phyloP scores from a whole-genome alignment of 805 yeast genomes.

The Yamadazyma ubonensis region DNA sequence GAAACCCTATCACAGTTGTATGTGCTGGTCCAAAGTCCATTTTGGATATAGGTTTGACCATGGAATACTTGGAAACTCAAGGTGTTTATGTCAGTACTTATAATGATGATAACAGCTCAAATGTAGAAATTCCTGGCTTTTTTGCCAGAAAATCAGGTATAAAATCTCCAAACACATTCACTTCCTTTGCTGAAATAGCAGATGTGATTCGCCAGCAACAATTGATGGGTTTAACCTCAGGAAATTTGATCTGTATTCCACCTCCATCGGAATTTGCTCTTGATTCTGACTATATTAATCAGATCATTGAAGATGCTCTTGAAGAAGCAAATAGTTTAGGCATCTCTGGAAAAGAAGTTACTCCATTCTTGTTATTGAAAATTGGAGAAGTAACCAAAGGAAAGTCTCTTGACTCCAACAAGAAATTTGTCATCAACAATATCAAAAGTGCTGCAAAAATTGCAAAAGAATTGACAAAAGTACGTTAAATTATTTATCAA shows the following conservation, averaged over 20 bases:
- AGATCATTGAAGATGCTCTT: slow-evolving; percentile 58
- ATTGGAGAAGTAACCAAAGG: slow-evolving; percentile 73
- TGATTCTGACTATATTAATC: slow-evolving; percentile 49
- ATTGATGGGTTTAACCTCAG: slow-evolving; percentile 55
- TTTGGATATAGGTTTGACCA: slow-evolving; percentile 72
- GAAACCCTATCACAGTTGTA: slow-evolving; percentile 85
- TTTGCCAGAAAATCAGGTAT: slow-evolving; percentile 76
- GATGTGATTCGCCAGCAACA: slow-evolving; percentile 47
- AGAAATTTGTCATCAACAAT: slow-evolving; percentile 74
- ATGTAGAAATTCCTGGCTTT: slow-evolving; percentile 69
- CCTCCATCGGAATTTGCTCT: slow-evolving; percentile 69
- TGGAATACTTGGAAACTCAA: slow-evolving; percentile 86
- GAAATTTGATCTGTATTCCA: slow-evolving; percentile 78
- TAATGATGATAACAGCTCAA: slow-evolving; percentile 34
- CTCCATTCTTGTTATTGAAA: slow-evolving; percentile 71
- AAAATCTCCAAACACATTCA: slow-evolving; percentile 63
- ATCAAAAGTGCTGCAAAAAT: slow-evolving; percentile 67
- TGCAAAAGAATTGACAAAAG: slow-evolving; percentile 50
- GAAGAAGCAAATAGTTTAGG: slow-evolving; percentile 51
- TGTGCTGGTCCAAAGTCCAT: slow-evolving; percentile 92
- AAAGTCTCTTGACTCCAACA: slow-evolving; percentile 64
- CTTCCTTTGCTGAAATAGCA: slow-evolving; percentile 60
- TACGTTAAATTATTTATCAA: slow-evolving; percentile 4
- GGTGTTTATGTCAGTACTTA: slow-evolving; percentile 82
- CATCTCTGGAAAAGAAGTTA: slow-evolving; percentile 68